A percentile compares a stretch with the other conserved stretches of the same genome.
Evolutionary conservation across 2,329 filamentous ascomycete species (phyloP).

Genomic region (Fusarium palustre): DNA sequence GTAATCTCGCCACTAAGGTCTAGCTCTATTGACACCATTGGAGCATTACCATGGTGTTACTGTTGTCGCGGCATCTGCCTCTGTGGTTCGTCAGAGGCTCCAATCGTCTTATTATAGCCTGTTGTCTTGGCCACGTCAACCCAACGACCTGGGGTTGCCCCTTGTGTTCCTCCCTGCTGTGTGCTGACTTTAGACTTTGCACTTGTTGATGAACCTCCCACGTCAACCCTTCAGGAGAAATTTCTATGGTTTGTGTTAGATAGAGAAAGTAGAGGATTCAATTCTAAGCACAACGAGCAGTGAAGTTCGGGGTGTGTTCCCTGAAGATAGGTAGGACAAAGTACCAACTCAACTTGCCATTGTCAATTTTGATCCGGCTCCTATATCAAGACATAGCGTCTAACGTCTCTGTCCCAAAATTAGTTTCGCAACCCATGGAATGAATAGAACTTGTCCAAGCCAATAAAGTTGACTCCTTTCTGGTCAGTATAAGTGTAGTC

Average conservation of each 20-base stretch:
- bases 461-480: rapidly evolving
- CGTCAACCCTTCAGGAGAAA: neutral
- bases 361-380: too few species aligned
- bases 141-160: neutral
- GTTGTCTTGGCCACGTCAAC: neutral
- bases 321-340: too few species aligned
- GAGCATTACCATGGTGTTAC: neutral
- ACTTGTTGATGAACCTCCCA: neutral
- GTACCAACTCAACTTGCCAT: too few species aligned
- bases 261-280: too few species aligned
- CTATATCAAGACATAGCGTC: too few species aligned
- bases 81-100: neutral
- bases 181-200: neutral
- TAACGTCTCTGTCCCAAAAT: too few species aligned
- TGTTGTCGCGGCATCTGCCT: neutral
- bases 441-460: too few species aligned
- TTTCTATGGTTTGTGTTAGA: neutral
- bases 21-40: neutral
- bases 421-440: neutral
- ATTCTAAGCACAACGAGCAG: too few species aligned
- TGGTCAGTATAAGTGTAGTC: neutral
- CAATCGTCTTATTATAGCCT: neutral
- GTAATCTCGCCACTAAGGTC: neutral
- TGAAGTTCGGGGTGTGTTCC: too few species aligned
- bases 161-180: neutral